A percentile compares a stretch with the other conserved stretches of the same genome.
phyloP scores from a whole-genome alignment of 768 basidiomycete species.

The Imleria badia region DNA sequence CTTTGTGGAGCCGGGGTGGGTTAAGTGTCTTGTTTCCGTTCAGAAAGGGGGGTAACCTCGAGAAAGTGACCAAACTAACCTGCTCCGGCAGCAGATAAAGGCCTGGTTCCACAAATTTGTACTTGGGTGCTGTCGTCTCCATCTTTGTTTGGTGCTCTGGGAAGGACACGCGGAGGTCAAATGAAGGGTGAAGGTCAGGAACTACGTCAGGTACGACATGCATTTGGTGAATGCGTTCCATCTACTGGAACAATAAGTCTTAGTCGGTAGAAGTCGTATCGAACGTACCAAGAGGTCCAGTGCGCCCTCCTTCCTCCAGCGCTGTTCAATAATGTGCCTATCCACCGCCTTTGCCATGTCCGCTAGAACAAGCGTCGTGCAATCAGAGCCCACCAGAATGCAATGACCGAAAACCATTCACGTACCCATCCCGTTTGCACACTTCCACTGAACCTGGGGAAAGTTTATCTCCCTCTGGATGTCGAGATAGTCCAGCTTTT shows the following conservation, averaged over 20 bases:
- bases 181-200: constrained; percentile 63
- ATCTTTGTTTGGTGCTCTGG: constrained; percentile 31
- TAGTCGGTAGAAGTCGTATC: neutral
- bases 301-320: constrained; percentile 83
- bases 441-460: constrained; percentile 77
- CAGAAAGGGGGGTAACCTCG: neutral
- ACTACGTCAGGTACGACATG: constrained; percentile 86
- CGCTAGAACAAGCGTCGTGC: constrained; percentile 36
- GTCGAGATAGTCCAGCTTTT: constrained; percentile 51
- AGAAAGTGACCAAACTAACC: constrained; percentile 39
- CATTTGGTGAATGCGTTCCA: constrained; percentile 94
- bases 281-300: constrained; percentile 72
- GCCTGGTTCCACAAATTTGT: constrained; percentile 65
- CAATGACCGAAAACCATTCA: constrained; percentile 10
- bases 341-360: constrained; percentile 70
- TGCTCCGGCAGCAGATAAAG: constrained; percentile 64
- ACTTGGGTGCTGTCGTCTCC: constrained; percentile 23
- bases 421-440: constrained; percentile 74
- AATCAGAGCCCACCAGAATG: neutral
- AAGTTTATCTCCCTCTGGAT: constrained; percentile 82
- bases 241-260: constrained; percentile 45
- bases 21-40: constrained; percentile 50
- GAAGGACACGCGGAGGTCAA: constrained; percentile 72
- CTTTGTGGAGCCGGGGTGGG: constrained; percentile 66
- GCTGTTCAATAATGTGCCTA: constrained; percentile 77